Evolutionary conservation across 495 filamentous ascomycete species (phyloP), one percentile per base, ranked within the genome.

Genomic region (Lepidopterella palustris): DNA sequence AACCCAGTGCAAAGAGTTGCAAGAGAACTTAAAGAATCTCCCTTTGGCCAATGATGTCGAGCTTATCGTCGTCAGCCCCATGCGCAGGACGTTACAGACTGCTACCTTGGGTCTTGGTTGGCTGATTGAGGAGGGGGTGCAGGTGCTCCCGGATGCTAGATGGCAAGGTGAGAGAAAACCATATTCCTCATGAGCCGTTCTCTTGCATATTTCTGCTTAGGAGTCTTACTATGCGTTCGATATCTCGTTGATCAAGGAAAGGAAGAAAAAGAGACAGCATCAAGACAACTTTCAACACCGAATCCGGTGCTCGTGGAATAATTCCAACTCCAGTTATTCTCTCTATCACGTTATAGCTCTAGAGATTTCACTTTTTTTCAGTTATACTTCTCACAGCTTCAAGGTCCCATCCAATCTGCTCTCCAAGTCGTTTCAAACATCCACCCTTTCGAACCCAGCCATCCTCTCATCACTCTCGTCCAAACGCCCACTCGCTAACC

Each of bases 41-140:
- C 72, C 78, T 13, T 65, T 77, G 11, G 78, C 76, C n/a, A 66
- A 74, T 21, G 62, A 82, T 45, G 72, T 82, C 20, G 79, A 79
- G 20, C 74, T 82, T 9, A 79, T 85, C 42, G 63, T 86, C 23
- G 74, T 79, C 56, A 83, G 80, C 53, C 79, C 83, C 11, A 80
- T 85, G 79, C 68, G 76, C 13, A 73, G 83, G 13, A 84, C 81
- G 3, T 67, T 85, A 5, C 76, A 86, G 67, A 86, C 83, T 0
- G 76, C 80, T 0, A 66, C 75, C 26, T 66, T 77, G 11, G 72
- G 74, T 0, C 72, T 84, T 21, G 76, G 73, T 18, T 79, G 76
- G 72, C 69, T 85, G 39, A 72, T 82, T 23, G 74, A 79, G 48
- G 69, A 74, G 42, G 80, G 79, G 3, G 64, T 84, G 13, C 77